A percentile compares a stretch with the other conserved stretches of the same genome.
Evolutionary conservation across 169 alveolate genomes (phyloP).

Genomic region (Plasmodium berghei): DNA sequence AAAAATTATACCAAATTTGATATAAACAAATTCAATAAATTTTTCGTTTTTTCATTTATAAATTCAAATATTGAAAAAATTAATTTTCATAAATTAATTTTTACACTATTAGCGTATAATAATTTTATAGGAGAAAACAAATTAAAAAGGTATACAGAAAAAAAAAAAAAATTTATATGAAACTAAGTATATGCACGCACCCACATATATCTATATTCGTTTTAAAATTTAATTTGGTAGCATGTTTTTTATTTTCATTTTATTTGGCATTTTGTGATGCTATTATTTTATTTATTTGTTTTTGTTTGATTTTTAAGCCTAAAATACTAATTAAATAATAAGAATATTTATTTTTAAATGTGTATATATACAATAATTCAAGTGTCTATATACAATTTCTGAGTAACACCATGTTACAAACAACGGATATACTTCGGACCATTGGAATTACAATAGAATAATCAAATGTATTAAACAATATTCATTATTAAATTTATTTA

Average conservation of each 20-base stretch:
- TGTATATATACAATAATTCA: neutral
- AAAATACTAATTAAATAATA: constrained; percentile 4
- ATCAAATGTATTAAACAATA: neutral
- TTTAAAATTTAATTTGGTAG: too few species aligned
- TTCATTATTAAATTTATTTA: neutral
- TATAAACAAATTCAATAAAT: constrained; percentile 27
- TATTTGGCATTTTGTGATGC: neutral
- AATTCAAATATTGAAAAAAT: constrained; percentile 58
- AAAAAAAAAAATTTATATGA: constrained; percentile 71
- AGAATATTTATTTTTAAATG: neutral
- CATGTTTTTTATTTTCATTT: constrained; percentile 10
- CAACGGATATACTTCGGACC: neutral
- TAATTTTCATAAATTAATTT: constrained; percentile 71
- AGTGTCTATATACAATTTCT: too few species aligned
- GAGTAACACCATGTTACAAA: too few species aligned
- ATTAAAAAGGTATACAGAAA: constrained; percentile 24
- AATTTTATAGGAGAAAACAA: constrained; percentile 17
- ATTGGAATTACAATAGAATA: neutral
- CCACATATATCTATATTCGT: too few species aligned
- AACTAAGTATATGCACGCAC: neutral
- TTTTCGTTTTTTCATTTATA: constrained; percentile 71
- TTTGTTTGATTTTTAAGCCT: neutral
- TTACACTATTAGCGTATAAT: constrained; percentile 44
- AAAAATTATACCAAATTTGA: constrained; percentile 21
- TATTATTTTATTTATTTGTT: neutral